phyloP scores from a whole-genome alignment of 164 flowering plant genomes.

The Stephania yunnanensis region DNA sequence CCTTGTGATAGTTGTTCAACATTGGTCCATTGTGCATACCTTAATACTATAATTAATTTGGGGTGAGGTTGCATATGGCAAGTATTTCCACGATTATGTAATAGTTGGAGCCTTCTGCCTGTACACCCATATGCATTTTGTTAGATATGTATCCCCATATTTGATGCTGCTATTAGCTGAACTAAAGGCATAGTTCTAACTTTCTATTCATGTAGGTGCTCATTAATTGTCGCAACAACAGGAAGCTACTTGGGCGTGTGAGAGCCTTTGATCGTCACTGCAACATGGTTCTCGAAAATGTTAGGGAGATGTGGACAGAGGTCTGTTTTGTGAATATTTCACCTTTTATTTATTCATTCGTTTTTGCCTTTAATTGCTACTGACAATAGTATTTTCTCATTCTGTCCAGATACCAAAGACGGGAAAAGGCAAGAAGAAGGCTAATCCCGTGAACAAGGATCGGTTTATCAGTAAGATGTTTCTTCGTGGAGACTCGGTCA shows the following conservation, averaged over 20 bases:
- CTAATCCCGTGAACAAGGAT: slow-evolving; percentile 83
- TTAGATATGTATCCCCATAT: not conserved
- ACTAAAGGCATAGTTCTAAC: not conserved
- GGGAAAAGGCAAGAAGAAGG: slow-evolving; percentile 94
- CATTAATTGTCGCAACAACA: slow-evolving; percentile 83
- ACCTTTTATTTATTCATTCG: too few species aligned
- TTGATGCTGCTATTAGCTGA: not conserved
- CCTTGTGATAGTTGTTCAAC: not conserved
- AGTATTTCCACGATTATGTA: not conserved
- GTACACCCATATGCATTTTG: not conserved
- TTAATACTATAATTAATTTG: not conserved
- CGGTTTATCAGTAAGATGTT: slow-evolving; percentile 95
- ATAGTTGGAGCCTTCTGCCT: not conserved
- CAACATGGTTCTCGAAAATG: slow-evolving; percentile 93
- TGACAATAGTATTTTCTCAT: not conserved
- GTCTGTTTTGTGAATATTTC: slow-evolving; percentile 25
- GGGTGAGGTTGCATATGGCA: not conserved
- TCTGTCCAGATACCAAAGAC: slow-evolving; percentile 71
- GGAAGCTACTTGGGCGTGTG: slow-evolving; percentile 80
- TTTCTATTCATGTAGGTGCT: slow-evolving; percentile 43
- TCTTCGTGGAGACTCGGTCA: slow-evolving; percentile 89
- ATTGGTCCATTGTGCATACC: not conserved
- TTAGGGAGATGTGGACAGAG: slow-evolving; percentile 97
- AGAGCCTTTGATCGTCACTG: slow-evolving; percentile 91
- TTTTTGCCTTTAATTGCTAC: not conserved